These are phyloP conservation scores for Metarhizium robertsii DNA, from an alignment of 2,329 filamentous ascomycete genomes.

Conservation along the genomic window DNA sequence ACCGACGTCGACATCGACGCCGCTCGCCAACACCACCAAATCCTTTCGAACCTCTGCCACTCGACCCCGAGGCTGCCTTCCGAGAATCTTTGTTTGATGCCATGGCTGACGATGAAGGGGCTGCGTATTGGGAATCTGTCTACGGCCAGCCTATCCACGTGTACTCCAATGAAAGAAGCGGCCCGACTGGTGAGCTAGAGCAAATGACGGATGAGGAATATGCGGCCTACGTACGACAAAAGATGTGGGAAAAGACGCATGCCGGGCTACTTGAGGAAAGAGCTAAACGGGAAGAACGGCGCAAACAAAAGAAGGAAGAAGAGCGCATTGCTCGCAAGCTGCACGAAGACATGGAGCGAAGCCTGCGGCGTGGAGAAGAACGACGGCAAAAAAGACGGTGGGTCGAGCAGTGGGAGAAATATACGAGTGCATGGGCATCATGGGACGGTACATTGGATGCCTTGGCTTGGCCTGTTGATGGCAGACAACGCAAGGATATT, in stretches of 20 bases:
- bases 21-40: slow-evolving; percentile 38
- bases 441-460: slow-evolving; percentile 35
- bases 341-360: slow-evolving; percentile 58
- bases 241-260: slow-evolving; percentile 95
- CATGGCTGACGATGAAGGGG: slow-evolving; percentile 92
- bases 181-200: slow-evolving; percentile 53
- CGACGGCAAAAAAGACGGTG: slow-evolving; percentile 46
- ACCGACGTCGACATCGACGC: slow-evolving; percentile 22
- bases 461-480: slow-evolving; percentile 65
- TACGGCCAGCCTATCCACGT: slow-evolving; percentile 91
- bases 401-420: slow-evolving; percentile 54
- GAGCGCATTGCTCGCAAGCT: slow-evolving; percentile 42
- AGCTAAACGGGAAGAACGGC: slow-evolving; percentile 47
- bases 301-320: slow-evolving; percentile 39
- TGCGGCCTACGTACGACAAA: slow-evolving; percentile 68
- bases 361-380: slow-evolving; percentile 56
- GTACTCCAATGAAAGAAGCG: slow-evolving; percentile 46
- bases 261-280: slow-evolving; percentile 74
- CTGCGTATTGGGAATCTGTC: slow-evolving; percentile 90
- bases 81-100: slow-evolving; percentile 93
- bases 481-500: slow-evolving; percentile 45
- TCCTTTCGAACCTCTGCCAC: slow-evolving; percentile 33
- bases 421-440: slow-evolving; percentile 51
- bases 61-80: slow-evolving; percentile 70
- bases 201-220: slow-evolving; percentile 92